Base-by-base conservation (phyloP, 2,329 filamentous ascomycete species). In the Alternaria angustiovoidea region DNA sequence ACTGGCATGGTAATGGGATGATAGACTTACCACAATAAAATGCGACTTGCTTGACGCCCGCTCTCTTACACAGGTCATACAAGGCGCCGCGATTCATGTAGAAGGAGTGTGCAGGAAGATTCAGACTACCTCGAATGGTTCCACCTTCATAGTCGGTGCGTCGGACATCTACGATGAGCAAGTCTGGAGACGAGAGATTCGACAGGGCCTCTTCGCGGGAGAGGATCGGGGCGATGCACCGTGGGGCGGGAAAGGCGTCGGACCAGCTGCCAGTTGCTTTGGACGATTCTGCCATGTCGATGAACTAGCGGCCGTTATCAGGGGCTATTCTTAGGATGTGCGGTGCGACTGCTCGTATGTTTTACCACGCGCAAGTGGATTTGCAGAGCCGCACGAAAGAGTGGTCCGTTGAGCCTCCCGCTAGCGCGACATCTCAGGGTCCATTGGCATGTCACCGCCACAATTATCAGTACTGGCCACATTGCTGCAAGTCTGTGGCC, bases 131-230 rank as follows among this genome's bases (percentile, higher is more conserved):
- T 24, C 75, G 72, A 48, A 83, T 81, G 5, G 75, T 69, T 14
- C 81, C 81, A 36, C 81, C 81, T 54, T 81, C 79, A 62, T 81
- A 83, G 67, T 83, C 81, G n/a, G 76, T 83, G 39, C 81, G 74
- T 22, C 81, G 79, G 32, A 82, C 78, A 63, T 83, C 81, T 12
- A 82, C 72, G 51, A 82, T 69, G 41, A 83, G 78, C 53, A 82
- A 67, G 39, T 71, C 65, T 65, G 62, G 76, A 66, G 70, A 82
- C 65, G 74, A 75, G 32, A 77, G 64, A 22, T 61, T 52, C 54
- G 74, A 72, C 51, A 80, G 68, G 14, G 72, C 80, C 18, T 73
- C 73, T 24, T 76, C 72, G 53, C 74, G 75, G 51, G 80, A 71
- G 64, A 82, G 76, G 58, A 78, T 55, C 16, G 76, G 72, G 28